phyloP scores from a whole-genome alignment of 2,329 filamentous ascomycete species.

The Colletotrichum aenigma region DNA sequence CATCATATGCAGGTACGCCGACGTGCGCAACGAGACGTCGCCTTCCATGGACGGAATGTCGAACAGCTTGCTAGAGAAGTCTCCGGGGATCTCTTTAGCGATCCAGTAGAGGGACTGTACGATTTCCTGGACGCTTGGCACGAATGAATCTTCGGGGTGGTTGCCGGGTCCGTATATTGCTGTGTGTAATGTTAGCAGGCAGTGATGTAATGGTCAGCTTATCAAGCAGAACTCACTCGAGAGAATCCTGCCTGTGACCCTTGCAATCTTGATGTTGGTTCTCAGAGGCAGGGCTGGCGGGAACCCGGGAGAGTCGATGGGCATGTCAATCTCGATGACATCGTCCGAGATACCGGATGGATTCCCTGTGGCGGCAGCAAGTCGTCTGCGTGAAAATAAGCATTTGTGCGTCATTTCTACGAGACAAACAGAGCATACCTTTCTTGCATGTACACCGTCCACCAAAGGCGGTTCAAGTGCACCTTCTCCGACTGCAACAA shows the following conservation, averaged over 20 bases:
- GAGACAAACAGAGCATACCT: not conserved
- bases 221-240: not conserved
- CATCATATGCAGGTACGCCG: constrained; percentile 35
- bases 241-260: constrained; percentile 7
- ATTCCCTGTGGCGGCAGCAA: constrained; percentile 13
- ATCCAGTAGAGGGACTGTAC: constrained; percentile 26
- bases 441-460: constrained; percentile 22
- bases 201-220: not conserved
- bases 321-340: constrained; percentile 3
- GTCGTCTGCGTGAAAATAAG: not conserved
- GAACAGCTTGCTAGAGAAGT: constrained; percentile 24
- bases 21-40: constrained; percentile 32
- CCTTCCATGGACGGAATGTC: constrained; percentile 3
- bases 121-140: constrained; percentile 34
- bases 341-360: constrained; percentile 12
- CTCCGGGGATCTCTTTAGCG: constrained; percentile 22
- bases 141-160: constrained; percentile 32
- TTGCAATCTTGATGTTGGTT: constrained; percentile 14
- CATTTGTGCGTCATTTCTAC: fast-evolving
- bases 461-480: constrained; percentile 18
- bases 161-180: constrained; percentile 33
- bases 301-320: not conserved
- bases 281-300: not conserved
- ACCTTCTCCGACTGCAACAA: constrained; percentile 9
- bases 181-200: constrained; percentile 22